These are phyloP conservation scores for Eimeria necatrix DNA, from an alignment of 169 alveolate genomes.

Conservation along the genomic window DNA sequence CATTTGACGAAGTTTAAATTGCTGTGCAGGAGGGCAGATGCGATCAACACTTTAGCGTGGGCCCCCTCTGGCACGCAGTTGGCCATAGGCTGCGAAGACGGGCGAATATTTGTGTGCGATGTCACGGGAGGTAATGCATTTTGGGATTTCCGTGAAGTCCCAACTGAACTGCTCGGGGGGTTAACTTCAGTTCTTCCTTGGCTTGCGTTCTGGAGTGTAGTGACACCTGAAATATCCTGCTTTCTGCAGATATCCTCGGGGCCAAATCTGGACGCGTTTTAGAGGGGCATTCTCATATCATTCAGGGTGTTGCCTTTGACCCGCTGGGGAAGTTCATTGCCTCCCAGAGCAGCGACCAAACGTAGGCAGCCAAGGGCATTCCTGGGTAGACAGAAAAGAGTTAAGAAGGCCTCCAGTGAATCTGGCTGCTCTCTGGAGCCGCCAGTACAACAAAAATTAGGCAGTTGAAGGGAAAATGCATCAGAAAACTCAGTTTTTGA, in stretches of 20 bases:
- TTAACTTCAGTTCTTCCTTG: background rate
- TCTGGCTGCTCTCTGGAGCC: background rate
- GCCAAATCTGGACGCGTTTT: conserved; percentile 74
- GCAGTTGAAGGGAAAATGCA: no score
- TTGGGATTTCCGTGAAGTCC: background rate
- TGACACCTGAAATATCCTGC: background rate
- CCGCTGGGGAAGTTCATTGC: conserved; percentile 89
- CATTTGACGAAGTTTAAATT: no score
- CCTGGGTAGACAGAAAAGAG: background rate
- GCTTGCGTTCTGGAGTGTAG: background rate
- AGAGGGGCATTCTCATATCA: conserved; percentile 91
- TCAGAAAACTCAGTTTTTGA: no score
- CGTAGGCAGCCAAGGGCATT: conserved; percentile 56
- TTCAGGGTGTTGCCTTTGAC: conserved; percentile 90
- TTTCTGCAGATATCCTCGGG: conserved; percentile 52
- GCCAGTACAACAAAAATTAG: background rate
- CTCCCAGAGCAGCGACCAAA: conserved; percentile 91
- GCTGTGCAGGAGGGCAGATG: background rate
- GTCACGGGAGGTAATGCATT: background rate
- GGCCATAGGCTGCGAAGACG: conserved; percentile 67
- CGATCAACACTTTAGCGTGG: conserved; percentile 57
- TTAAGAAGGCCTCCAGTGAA: background rate
- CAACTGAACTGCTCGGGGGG: background rate
- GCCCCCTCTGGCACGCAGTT: conserved; percentile 64
- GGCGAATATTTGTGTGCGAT: conserved; percentile 43